Conservation (phyloP, 208 protist genomes). For the Strigomonas galati region DNA sequence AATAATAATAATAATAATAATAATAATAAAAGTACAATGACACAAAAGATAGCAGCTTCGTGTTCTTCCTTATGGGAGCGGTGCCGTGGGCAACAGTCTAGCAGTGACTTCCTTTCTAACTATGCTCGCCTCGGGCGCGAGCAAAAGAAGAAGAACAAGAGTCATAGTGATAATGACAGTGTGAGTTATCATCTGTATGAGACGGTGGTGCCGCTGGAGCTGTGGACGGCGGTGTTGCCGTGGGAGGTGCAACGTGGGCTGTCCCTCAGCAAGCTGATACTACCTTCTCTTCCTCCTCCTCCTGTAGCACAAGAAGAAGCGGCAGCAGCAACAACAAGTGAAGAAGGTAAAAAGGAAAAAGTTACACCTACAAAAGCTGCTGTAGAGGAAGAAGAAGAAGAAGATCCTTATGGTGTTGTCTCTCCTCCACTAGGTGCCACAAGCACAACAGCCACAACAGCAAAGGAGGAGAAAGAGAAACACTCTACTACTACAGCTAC, state of each 20-base stretch:
- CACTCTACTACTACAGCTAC: slow-evolving; percentile 5
- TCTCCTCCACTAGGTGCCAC: slow-evolving; percentile 13
- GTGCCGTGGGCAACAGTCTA: no score
- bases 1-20: neutral
- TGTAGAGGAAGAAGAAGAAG: slow-evolving; percentile 25
- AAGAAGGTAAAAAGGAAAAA: slow-evolving; percentile 3
- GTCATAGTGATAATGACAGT: neutral
- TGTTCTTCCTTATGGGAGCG: neutral
- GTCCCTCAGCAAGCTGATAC: slow-evolving; percentile 44
- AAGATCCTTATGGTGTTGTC: slow-evolving; percentile 65
- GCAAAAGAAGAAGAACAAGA: neutral
- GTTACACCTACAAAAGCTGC: neutral
- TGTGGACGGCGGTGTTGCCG: slow-evolving; percentile 82
- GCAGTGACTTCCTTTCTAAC: neutral
- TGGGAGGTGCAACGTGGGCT: slow-evolving; percentile 87
- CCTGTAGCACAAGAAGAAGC: neutral
- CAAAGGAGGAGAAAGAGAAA: neutral
- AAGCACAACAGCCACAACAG: neutral
- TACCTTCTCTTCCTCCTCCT: slow-evolving; percentile 14
- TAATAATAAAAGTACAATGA: neutral
- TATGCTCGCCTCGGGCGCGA: neutral
- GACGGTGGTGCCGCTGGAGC: slow-evolving; percentile 47
- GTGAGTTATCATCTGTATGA: neutral
- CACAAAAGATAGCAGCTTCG: neutral
- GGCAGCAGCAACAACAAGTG: neutral